Evolutionary conservation across 805 yeast species (phyloP), one percentile per base, ranked within the genome.

Genomic region (Saturnispora saitoi): DNA sequence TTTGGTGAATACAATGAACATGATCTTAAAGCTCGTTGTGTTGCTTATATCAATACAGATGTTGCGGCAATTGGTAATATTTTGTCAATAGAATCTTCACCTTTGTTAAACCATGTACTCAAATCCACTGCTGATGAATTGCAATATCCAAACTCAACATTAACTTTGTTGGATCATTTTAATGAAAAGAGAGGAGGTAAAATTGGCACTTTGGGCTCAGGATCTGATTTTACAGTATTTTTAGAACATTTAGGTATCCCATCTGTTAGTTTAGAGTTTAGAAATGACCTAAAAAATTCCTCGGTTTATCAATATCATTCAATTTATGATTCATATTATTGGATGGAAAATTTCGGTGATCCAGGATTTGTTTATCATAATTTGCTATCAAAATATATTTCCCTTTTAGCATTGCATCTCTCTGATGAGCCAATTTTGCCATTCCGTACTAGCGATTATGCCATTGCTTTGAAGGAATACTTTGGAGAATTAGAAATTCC

Each of bases 301-400:
- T 71, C 88, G 0, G 77, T 82, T 7, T 83, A 83, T 59, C 90
- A 82, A 51, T 82, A 84, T 61, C 91, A 84, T 60, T 82, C 90
- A 15, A 78, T 81, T 60, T 84, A 81, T 58, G 89, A 83, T 62
- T 80, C 86, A 0, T 78, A 67, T 61, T 69, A 78, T 54, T 84
- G 91, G 91, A 81, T 83, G 82, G 70, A 71, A 32, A 69, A 64
- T 4, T 73, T 62, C 59, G 84, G 78, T 28, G 90, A 83, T 58
- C 81, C 83, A 12, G 80, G 75, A 0, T 82, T 80, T 66, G 68
- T 69, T 37, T 71, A 63, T 53, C 90, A 84, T 62, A 77, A 78
- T 46, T 62, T 80, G 4, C 61, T 76, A 58, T 72, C 82, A 14
- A 75, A 78, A 58, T 70, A 69, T 45, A 59, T 78, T 51, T 84